Evolutionary conservation across 805 yeast genomes (phyloP).

Genomic region (Ogataea siamensis): DNA sequence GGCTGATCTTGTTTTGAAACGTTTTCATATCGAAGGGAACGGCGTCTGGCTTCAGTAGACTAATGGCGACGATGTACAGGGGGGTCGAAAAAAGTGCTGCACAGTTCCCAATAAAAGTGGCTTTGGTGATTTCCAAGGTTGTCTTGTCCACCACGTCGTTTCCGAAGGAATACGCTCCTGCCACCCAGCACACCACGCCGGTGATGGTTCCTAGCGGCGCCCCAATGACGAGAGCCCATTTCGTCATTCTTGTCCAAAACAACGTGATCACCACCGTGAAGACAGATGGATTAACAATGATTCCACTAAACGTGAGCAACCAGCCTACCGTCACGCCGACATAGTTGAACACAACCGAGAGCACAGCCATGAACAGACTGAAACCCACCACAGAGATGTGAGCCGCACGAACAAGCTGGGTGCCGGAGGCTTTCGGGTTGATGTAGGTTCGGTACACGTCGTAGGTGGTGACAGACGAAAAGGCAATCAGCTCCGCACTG

Average conservation of each 20-base stretch:
- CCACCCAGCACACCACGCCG: constrained; percentile 36
- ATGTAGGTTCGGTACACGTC: constrained; percentile 46
- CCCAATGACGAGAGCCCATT: constrained; percentile 35
- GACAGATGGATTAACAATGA: constrained; percentile 33
- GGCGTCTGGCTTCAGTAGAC: constrained; percentile 34
- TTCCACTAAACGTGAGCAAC: constrained; percentile 16
- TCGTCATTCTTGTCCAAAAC: constrained; percentile 30
- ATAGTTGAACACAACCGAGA: constrained; percentile 38
- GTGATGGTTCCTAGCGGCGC: constrained; percentile 34
- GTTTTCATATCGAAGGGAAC: constrained; percentile 33
- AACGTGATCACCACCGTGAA: constrained; percentile 36
- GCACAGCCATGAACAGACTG: constrained; percentile 38
- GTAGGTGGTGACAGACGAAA: constrained; percentile 41
- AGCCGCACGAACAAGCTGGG: constrained; percentile 40
- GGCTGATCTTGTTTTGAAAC: constrained; percentile 22
- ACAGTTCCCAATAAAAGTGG: constrained; percentile 28
- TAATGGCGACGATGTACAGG: constrained; percentile 30
- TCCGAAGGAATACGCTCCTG: constrained; percentile 27
- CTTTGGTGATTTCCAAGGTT: constrained; percentile 5
- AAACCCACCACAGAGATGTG: constrained; percentile 41
- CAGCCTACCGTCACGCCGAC: constrained; percentile 38
- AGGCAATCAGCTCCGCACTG: constrained; percentile 41
- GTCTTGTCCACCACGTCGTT: constrained; percentile 18
- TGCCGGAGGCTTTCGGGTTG: constrained; percentile 42
- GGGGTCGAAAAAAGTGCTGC: constrained; percentile 37